Evolutionary conservation across 192 early-diverging fungal species (phyloP), one percentile per base, ranked within the genome.

Genomic region (Allomyces javanicus): DNA sequence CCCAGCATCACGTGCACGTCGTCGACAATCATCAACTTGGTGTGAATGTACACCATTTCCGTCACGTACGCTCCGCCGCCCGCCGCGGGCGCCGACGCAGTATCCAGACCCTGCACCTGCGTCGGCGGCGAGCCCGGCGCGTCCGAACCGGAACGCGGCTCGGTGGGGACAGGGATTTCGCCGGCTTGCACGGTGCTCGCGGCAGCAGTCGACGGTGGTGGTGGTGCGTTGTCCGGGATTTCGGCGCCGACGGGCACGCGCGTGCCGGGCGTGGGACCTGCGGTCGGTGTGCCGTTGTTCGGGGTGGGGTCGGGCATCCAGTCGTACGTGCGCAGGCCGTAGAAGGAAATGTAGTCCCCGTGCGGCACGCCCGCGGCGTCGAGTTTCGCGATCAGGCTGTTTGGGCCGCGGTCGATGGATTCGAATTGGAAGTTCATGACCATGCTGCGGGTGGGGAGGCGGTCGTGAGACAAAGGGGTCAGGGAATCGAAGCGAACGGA

Each of bases 1-100:
- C 92, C 92, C 72, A 87, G 85, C 23, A 94, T 76, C 55, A 90
- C 87, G 62, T 80, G 81, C 14, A 77, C 80, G 67, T 94, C 92
- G 70, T 94, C 92, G 14, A 90, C 81, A 69, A 94, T 90, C 83
- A 94, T 82, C 44, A 90, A 70, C 71, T 93, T 87, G 65, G 84
- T 86, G 77, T 94, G 91, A 43, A 94, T 83, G 70, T 94, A 94
- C 58, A 94, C 72, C 66, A 87, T 80, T 72, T 92, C 90, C 0
- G 89, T 87, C 1, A 94, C 33, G 7, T 40, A 40, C 33, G 33
- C 3, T 7, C 33, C 33, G 33, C 7, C 7, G 7, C 33, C 33
- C 4, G 33, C 3, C 33, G 33, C 33, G 33, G 33, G 33, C 33
- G 33, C 33, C 33, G 33, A 40, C 33, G 33, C 33, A 0, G 33